Percentiles rank a stretch among this genome's conserved stretches.
Conservation (phyloP, 306 rosid species). For the Prunus mongolica region DNA sequence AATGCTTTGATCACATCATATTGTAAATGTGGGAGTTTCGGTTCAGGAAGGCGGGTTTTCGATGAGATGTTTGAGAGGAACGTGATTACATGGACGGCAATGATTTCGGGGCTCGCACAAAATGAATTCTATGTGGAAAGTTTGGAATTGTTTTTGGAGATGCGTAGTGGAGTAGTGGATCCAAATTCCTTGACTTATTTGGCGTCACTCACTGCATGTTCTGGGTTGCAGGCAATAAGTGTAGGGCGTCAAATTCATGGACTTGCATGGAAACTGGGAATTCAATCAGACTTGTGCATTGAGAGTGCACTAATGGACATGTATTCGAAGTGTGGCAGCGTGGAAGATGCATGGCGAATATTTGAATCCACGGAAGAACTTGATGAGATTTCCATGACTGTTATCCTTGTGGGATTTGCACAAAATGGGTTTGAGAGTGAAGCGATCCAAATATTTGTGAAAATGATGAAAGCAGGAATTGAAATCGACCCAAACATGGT, state of each 20-base stretch:
- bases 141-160: slow-evolving; percentile 44
- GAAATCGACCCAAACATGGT: slow-evolving; percentile 63
- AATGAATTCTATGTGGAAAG: slow-evolving; percentile 48
- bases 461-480: slow-evolving; percentile 60
- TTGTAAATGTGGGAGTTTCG: slow-evolving; percentile 55
- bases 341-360: slow-evolving; percentile 66
- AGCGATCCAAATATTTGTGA: slow-evolving; percentile 68
- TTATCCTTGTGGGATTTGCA: slow-evolving; percentile 79
- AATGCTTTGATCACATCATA: slow-evolving; percentile 81
- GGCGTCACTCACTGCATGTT: slow-evolving; percentile 73
- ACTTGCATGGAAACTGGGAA: slow-evolving; percentile 69
- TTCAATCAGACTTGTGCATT: slow-evolving; percentile 64
- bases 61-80: slow-evolving; percentile 74
- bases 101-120: slow-evolving; percentile 74
- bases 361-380: slow-evolving; percentile 69
- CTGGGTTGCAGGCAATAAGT: slow-evolving; percentile 66
- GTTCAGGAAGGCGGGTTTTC: slow-evolving; percentile 60
- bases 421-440: slow-evolving; percentile 84
- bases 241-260: slow-evolving; percentile 79
- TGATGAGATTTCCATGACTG: slow-evolving; percentile 78
- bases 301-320: slow-evolving; percentile 92
- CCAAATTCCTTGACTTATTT: slow-evolving; percentile 83
- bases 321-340: slow-evolving; percentile 73
- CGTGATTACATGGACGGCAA: slow-evolving; percentile 87
- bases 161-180: slow-evolving; percentile 51